phyloP scores from a whole-genome alignment of 495 filamentous ascomycete species.

The Neurospora sp. region DNA sequence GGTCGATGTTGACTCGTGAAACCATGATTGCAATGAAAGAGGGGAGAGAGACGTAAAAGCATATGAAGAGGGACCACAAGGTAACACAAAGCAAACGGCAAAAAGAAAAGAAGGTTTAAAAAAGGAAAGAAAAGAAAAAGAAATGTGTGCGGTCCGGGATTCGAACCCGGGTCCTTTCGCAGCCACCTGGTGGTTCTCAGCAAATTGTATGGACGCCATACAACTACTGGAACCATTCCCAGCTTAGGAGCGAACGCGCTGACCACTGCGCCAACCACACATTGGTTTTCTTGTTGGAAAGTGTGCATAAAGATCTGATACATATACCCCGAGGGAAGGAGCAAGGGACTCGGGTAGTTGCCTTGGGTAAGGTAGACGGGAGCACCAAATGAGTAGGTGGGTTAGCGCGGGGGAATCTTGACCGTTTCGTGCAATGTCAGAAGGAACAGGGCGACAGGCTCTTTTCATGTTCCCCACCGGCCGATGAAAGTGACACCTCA shows the following conservation, averaged over 20 bases:
- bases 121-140: background rate
- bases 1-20: too few species aligned
- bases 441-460: background rate
- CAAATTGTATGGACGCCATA: too few species aligned
- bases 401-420: too few species aligned
- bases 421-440: background rate
- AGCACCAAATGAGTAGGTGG: background rate
- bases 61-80: too few species aligned
- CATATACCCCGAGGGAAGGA: background rate
- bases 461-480: background rate
- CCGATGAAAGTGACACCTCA: too few species aligned
- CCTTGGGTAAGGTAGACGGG: background rate
- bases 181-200: background rate
- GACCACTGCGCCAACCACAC: background rate
- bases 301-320: background rate
- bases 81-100: background rate
- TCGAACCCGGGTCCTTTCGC: background rate
- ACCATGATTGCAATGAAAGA: too few species aligned
- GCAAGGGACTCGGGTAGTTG: background rate
- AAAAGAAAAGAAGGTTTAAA: background rate
- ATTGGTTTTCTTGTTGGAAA: background rate
- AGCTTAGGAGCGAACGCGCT: background rate
- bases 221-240: background rate
- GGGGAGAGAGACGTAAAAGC: too few species aligned
- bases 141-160: background rate